Base-by-base conservation (phyloP, 345 rosid genomes). In the Microcos paniculata region DNA sequence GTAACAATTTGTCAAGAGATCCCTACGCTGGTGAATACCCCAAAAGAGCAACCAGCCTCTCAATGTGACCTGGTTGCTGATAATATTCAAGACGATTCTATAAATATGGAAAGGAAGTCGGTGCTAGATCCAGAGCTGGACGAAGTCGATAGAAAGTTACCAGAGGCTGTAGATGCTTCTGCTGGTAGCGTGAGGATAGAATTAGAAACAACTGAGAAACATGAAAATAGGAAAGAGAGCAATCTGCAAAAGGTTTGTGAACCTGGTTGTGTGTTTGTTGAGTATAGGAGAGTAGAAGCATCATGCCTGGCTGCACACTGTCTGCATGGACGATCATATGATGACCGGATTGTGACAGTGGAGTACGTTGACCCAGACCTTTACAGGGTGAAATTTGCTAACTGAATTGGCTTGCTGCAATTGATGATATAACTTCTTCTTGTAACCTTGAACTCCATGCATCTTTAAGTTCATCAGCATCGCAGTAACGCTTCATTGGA, bases 221-320 rank as follows among this genome's bases (percentile, higher is more conserved):
- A 67, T 48, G 87, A 80, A 19, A 24, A 58, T 14, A 15, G 66
- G 74, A 78, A 79, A 38, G 76, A 72, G 75, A 45, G 72, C 24
- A 76, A 85, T 31, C 62, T 79, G 8, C 49, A 75, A 62, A 43
- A 46, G 23, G 68, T 84, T 64, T 91, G 92, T 57, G 94, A 94
- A 79, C 62, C 73, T 6, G 97, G 97, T 19, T 82, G 84, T 76
- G 89, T 96, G 55, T 84, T 90, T 70, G 94, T 96, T 40, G 96
- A 94, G 82, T 96, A 84, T 62, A 61, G 85, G 75, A 92, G 97
- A 90, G 78, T 84, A 16, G 97, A 91, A 85, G 89, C 91, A 15
- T 80, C 96, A 21, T 77, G 93, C 57, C 79, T 16, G 40, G 97
- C 97, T 8, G 99, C 93, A 12, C 93, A 91, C 77, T 81, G 87